These are phyloP conservation scores for Asterella californica DNA, from an alignment of 225 moss, liverwort and hornwort genomes.

Conservation along the genomic window DNA sequence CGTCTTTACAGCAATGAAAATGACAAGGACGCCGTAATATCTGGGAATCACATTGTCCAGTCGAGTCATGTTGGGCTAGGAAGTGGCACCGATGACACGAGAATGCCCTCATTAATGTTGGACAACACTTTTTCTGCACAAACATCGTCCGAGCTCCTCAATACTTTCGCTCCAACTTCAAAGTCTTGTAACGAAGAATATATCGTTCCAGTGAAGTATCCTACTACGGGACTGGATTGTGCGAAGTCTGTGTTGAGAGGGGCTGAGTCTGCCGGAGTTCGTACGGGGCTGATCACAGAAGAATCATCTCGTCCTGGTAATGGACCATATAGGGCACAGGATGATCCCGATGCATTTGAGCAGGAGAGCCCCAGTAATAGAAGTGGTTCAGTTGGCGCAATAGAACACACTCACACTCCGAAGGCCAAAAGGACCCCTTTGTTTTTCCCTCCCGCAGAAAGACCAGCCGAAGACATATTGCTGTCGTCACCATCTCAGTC, in stretches of 20 bases:
- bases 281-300: not conserved
- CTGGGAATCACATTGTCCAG: not conserved
- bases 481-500: slow-evolving; percentile 27
- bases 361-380: slow-evolving; percentile 23
- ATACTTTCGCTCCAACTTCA: slow-evolving; percentile 9
- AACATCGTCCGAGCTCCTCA: slow-evolving; percentile 2
- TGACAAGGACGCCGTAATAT: not conserved
- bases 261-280: slow-evolving; percentile 1
- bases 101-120: not conserved
- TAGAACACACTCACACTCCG: slow-evolving; percentile 30
- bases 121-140: not conserved
- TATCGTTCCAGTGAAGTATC: not conserved
- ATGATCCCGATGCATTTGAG: slow-evolving; percentile 14
- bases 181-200: not conserved
- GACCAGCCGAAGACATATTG: slow-evolving; percentile 14
- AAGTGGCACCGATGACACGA: not conserved
- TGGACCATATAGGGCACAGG: slow-evolving; percentile 1
- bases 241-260: not conserved
- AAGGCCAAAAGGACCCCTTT: slow-evolving; percentile 42
- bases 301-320: slow-evolving; percentile 1
- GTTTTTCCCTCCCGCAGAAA: slow-evolving; percentile 35
- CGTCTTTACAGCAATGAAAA: not conserved
- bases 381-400: slow-evolving; percentile 20
- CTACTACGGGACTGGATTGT: not conserved
- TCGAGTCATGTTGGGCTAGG: not conserved